phyloP scores from a whole-genome alignment of 1,284 basidiomycete genomes.

The Rhizopogon hawkerae region DNA sequence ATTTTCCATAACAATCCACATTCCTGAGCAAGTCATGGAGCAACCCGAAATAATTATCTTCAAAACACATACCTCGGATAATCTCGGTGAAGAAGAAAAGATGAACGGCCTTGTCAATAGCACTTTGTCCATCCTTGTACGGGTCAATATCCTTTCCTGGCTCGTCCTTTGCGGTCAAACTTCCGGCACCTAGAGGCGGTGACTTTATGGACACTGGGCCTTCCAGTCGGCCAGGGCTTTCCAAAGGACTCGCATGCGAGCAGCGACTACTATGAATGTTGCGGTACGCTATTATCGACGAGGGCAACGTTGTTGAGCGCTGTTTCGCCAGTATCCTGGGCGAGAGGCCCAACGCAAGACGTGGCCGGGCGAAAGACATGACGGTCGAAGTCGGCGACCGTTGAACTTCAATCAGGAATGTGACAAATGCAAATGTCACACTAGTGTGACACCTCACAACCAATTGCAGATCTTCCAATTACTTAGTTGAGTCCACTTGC shows the following conservation, averaged over 20 bases:
- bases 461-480: constrained; percentile 45
- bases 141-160: constrained; percentile 50
- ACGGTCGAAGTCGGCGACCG: constrained; percentile 21
- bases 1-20: constrained; percentile 99
- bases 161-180: constrained; percentile 34
- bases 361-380: constrained; percentile 42
- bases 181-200: constrained; percentile 32
- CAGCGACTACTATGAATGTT: constrained; percentile 19
- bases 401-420: constrained; percentile 9
- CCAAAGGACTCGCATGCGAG: constrained; percentile 17
- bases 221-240: constrained; percentile 15
- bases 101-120: constrained; percentile 92
- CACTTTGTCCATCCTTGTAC: constrained; percentile 75
- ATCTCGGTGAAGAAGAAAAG: constrained; percentile 99
- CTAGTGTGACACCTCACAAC: constrained; percentile 26
- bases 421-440: constrained; percentile 32
- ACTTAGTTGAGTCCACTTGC: constrained; percentile 12
- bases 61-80: constrained; percentile 62
- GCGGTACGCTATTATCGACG: constrained; percentile 39
- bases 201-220: constrained; percentile 25
- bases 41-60: neutral
- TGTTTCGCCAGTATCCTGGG: constrained; percentile 22
- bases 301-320: constrained; percentile 24
- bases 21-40: constrained; percentile 47
- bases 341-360: constrained; percentile 26